phyloP scores from a whole-genome alignment of 1,284 basidiomycete genomes.

The Cutaneotrichosporon sp. region DNA sequence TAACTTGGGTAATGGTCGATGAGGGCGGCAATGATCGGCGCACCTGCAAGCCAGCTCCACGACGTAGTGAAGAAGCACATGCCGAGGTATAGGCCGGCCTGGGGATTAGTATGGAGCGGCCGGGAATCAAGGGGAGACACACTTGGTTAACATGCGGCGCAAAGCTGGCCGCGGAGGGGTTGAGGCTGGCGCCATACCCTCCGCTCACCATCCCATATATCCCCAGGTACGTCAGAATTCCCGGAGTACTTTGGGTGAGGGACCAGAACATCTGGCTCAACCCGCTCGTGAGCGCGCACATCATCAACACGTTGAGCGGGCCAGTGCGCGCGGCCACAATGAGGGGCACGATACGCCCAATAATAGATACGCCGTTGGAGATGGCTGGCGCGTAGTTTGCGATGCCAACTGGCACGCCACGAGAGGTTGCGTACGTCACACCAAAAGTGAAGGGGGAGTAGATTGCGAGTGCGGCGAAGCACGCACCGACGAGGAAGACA shows the following conservation, averaged over 20 bases:
- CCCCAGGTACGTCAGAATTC: slow-evolving; percentile 34
- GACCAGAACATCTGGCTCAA: slow-evolving; percentile 41
- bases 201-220: slow-evolving; percentile 40
- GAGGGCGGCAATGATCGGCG: slow-evolving; percentile 36
- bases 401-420: slow-evolving; percentile 28
- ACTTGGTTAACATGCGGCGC: slow-evolving; percentile 34
- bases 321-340: slow-evolving; percentile 38
- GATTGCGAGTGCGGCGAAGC: slow-evolving; percentile 31
- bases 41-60: slow-evolving; percentile 40
- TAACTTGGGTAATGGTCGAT: slow-evolving; percentile 33
- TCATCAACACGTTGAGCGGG: slow-evolving; percentile 40
- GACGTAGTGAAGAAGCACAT: slow-evolving; percentile 40
- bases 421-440: slow-evolving; percentile 36
- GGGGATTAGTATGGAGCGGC: not conserved
- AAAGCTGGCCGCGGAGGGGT: slow-evolving; percentile 37
- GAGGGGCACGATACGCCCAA: slow-evolving; percentile 42
- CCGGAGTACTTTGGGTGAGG: slow-evolving; percentile 21
- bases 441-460: slow-evolving; percentile 39
- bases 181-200: slow-evolving; percentile 36
- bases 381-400: slow-evolving; percentile 40
- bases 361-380: slow-evolving; percentile 36
- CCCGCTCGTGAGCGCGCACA: slow-evolving; percentile 28
- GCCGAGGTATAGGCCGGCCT: slow-evolving; percentile 37
- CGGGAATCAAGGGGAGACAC: not conserved
- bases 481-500: slow-evolving; percentile 31